Conservation (phyloP, 495 filamentous ascomycete genomes). For the Tuber indicum region DNA sequence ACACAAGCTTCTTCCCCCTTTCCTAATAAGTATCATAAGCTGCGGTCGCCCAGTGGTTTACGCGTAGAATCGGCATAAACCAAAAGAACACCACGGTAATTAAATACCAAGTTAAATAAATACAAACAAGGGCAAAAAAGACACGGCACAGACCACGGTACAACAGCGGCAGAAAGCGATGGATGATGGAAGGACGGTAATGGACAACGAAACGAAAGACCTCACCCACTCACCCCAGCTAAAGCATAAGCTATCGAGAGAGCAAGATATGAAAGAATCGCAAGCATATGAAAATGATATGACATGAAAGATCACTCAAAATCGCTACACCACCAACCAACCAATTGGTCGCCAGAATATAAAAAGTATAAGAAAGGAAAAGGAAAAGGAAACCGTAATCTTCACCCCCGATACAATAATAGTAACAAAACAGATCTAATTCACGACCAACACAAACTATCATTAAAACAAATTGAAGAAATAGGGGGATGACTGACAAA, state of each 20-base stretch:
- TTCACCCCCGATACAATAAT: background rate
- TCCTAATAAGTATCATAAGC: background rate
- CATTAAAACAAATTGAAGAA: background rate
- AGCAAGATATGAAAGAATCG: background rate
- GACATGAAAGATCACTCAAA: background rate
- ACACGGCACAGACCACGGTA: background rate
- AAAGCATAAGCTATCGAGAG: background rate
- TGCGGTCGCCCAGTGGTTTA: background rate
- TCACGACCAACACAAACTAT: background rate
- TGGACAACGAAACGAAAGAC: background rate
- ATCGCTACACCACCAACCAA: background rate
- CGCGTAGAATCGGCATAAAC: background rate
- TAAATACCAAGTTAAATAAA: background rate
- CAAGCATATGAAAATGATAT: background rate
- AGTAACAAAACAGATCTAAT: background rate
- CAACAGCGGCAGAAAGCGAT: background rate
- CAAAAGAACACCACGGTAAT: background rate
- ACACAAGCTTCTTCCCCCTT: background rate
- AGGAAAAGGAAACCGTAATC: background rate
- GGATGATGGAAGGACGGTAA: background rate
- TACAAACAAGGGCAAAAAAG: background rate
- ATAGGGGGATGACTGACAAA: background rate
- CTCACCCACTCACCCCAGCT: background rate
- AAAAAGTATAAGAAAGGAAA: background rate
- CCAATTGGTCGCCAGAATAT: background rate